Evolutionary conservation across 148 eudicot species (phyloP).

Genomic region (Dianthus caryophyllus): DNA sequence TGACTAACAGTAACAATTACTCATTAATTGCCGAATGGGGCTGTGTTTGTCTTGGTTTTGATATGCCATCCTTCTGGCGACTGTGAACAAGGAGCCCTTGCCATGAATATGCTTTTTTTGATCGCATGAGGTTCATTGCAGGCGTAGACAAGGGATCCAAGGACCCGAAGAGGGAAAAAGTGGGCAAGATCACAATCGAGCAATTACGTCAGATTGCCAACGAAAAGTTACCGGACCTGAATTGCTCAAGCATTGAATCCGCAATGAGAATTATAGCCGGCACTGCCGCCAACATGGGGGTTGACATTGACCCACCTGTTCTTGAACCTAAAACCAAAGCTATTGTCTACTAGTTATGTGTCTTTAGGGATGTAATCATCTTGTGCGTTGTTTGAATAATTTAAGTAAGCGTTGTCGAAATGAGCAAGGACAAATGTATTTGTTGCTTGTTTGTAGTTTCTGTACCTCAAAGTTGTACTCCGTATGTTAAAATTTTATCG

Average conservation of each 20-base stretch:
- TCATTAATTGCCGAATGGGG: neutral
- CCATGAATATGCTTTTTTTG: neutral
- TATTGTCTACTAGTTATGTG: conserved; percentile 24
- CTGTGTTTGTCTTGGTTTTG: too few relatives aligned
- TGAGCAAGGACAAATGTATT: neutral
- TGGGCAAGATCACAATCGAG: conserved; percentile 79
- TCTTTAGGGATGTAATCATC: neutral
- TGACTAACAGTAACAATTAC: neutral
- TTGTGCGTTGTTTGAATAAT: neutral
- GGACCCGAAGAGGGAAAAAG: conserved; percentile 72
- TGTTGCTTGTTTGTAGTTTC: neutral
- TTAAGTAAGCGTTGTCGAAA: neutral
- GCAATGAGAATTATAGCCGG: conserved; percentile 99
- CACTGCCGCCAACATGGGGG: conserved; percentile 96
- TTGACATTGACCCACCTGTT: conserved; percentile 83
- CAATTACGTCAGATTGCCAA: conserved; percentile 71
- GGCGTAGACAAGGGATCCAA: conserved; percentile 95
- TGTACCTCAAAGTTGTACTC: neutral
- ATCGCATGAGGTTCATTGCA: conserved; percentile 18
- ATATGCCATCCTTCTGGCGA: neutral
- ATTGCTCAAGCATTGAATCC: conserved; percentile 73
- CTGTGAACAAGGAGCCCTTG: too few relatives aligned
- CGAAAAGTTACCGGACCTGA: conserved; percentile 90
- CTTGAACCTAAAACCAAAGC: conserved; percentile 62
- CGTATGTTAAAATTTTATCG: neutral